Evolutionary conservation across 768 basidiomycete genomes (phyloP).

Genomic region (Udeniomyces megalosporus): DNA sequence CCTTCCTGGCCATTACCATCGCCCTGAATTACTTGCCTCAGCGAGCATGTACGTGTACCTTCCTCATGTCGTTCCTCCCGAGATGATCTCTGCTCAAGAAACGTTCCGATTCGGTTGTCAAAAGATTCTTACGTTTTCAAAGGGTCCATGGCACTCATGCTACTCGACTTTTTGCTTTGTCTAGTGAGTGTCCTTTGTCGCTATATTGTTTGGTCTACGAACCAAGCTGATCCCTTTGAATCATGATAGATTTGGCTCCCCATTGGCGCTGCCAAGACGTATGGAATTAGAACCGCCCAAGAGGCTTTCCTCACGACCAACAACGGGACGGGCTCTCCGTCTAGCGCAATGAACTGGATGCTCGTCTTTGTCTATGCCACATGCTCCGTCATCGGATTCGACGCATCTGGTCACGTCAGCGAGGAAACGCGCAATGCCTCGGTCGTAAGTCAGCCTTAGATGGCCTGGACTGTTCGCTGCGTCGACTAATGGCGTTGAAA

Average conservation of each 20-base stretch:
- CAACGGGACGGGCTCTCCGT: conserved; percentile 72
- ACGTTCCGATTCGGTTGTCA: too few relatives aligned
- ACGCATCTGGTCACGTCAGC: conserved; percentile 72
- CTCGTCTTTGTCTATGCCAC: conserved; percentile 70
- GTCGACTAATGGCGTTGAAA: too few relatives aligned
- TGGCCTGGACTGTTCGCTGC: background rate
- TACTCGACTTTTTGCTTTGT: conserved; percentile 75
- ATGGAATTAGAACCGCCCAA: conserved; percentile 67
- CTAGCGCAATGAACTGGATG: conserved; percentile 74
- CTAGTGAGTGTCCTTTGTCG: background rate
- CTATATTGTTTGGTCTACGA: background rate
- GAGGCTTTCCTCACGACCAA: conserved; percentile 50
- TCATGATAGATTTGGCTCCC: conserved; percentile 58
- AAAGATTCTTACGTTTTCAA: conserved; percentile 62
- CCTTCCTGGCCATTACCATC: conserved; percentile 50
- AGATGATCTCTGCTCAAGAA: too few relatives aligned
- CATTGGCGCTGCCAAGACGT: conserved; percentile 72
- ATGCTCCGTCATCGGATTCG: conserved; percentile 77
- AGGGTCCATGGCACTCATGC: conserved; percentile 53
- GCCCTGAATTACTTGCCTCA: conserved; percentile 76
- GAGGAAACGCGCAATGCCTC: too few relatives aligned
- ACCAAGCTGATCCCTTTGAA: background rate
- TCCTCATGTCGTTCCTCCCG: too few relatives aligned
- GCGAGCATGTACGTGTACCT: conserved; percentile 21
- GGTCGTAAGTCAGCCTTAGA: conserved; percentile 64